These are phyloP conservation scores for Botrytis hyacinthi DNA, from an alignment of 2,329 filamentous ascomycete species.

Conservation along the genomic window DNA sequence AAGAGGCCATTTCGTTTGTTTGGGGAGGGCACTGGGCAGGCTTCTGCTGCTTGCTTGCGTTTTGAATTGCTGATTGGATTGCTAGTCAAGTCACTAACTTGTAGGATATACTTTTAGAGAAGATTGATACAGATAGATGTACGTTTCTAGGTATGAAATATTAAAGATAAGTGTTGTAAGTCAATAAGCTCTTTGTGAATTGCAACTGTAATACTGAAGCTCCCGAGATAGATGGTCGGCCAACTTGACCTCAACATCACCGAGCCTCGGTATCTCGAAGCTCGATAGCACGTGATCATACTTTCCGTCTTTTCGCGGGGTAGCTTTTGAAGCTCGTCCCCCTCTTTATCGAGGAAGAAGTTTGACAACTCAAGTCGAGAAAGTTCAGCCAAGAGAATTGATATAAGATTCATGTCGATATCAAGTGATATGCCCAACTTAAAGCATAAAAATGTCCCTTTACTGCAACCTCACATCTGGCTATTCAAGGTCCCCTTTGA, in stretches of 20 bases:
- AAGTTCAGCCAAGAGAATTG: neutral
- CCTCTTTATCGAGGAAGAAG: neutral
- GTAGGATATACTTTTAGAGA: neutral
- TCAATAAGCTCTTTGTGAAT: neutral
- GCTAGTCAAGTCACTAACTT: neutral
- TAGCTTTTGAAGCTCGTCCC: neutral
- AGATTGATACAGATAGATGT: neutral
- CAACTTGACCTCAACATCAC: neutral
- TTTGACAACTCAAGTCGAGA: neutral
- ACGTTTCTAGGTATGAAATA: neutral
- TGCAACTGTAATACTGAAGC: neutral
- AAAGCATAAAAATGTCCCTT: neutral
- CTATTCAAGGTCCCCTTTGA: neutral
- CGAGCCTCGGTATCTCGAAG: slow-evolving; percentile 9
- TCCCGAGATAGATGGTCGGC: neutral
- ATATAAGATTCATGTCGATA: neutral
- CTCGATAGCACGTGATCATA: neutral
- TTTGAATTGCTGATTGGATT: slow-evolving; percentile 1
- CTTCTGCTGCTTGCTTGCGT: neutral
- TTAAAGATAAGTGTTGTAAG: neutral
- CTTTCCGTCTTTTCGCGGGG: neutral
- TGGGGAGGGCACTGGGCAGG: neutral
- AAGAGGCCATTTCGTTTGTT: slow-evolving; percentile 24
- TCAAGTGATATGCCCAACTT: neutral
- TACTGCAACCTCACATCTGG: neutral